phyloP scores from a whole-genome alignment of 768 basidiomycete species.

The Leccinum truebloodii region DNA sequence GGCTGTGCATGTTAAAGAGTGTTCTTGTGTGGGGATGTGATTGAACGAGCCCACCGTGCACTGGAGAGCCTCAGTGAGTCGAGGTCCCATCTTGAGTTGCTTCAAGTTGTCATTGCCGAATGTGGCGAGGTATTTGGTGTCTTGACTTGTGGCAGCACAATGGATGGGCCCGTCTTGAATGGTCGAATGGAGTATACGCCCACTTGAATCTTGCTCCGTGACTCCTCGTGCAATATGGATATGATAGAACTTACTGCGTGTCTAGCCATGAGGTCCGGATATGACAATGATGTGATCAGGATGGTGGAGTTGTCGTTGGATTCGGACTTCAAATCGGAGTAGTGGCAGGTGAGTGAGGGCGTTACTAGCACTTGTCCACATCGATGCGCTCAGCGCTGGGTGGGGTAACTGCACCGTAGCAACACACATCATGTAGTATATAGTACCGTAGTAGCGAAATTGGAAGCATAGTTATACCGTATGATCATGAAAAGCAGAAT shows the following conservation, averaged over 20 bases:
- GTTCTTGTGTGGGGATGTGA: not conserved
- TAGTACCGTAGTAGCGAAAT: too few species aligned
- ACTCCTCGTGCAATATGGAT: conserved; percentile 6
- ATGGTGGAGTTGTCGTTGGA: conserved; percentile 27
- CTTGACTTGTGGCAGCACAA: conserved; percentile 53
- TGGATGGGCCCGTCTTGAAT: conserved; percentile 57
- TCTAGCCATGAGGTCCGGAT: conserved; percentile 61
- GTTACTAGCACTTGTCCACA: too few species aligned
- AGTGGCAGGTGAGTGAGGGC: too few species aligned
- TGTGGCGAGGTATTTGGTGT: conserved; percentile 54
- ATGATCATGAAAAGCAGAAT: too few species aligned
- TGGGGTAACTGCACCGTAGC: too few species aligned
- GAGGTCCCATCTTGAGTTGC: conserved; percentile 66
- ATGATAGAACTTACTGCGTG: conserved; percentile 43
- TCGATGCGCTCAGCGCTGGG: too few species aligned
- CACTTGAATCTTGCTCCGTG: conserved; percentile 44
- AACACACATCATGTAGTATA: too few species aligned
- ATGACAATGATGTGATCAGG: conserved; percentile 41
- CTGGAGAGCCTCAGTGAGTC: conserved; percentile 56
- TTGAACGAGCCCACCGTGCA: conserved; percentile 49
- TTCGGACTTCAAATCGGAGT: too few species aligned
- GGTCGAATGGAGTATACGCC: conserved; percentile 50
- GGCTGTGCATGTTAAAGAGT: conserved; percentile 1
- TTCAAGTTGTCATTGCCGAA: conserved; percentile 87
- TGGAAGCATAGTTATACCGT: too few species aligned